These are phyloP conservation scores for Ganoderma sinense DNA, from an alignment of 1,284 basidiomycete genomes.

Conservation along the genomic window DNA sequence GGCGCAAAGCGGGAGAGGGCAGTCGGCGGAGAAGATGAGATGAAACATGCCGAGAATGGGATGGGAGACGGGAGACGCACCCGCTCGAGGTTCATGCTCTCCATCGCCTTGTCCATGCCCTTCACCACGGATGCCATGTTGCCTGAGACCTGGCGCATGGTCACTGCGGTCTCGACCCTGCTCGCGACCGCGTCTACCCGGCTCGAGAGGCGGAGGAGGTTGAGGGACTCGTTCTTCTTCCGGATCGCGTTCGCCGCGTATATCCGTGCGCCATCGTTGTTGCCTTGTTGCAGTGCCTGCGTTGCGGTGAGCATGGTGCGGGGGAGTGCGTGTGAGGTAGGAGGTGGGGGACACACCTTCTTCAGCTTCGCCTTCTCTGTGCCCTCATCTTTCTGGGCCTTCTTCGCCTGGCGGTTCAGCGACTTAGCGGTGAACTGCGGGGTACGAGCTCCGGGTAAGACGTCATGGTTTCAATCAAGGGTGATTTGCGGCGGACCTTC, in stretches of 20 bases:
- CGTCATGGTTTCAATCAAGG: conserved; percentile 14
- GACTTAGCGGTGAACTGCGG: conserved; percentile 94
- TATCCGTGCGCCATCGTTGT: conserved; percentile 97
- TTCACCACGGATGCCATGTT: conserved; percentile 97
- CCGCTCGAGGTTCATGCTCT: conserved; percentile 97
- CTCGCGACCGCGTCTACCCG: conserved; percentile 97
- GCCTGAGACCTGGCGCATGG: conserved; percentile 94
- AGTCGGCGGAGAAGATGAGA: background rate
- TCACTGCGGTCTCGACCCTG: conserved; percentile 98
- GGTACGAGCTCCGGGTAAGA: conserved; percentile 20
- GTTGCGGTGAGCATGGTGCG: background rate
- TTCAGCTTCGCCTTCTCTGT: conserved; percentile 89
- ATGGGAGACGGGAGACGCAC: conserved; percentile 54
- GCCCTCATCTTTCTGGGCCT: conserved; percentile 93
- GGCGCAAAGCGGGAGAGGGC: background rate
- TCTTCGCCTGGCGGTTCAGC: conserved; percentile 91
- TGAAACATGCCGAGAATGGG: background rate
- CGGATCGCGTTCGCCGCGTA: conserved; percentile 98
- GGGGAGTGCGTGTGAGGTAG: background rate
- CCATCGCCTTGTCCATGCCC: conserved; percentile 99
- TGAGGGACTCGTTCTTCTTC: conserved; percentile 96
- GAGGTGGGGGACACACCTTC: conserved; percentile 64
- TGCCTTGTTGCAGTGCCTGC: conserved; percentile 96
- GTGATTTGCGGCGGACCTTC: conserved; percentile 62
- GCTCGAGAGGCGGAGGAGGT: conserved; percentile 87